A percentile compares a stretch with the other conserved stretches of the same genome.
Evolutionary conservation across 495 filamentous ascomycete species (phyloP).

Genomic region (Penicillium manginii): DNA sequence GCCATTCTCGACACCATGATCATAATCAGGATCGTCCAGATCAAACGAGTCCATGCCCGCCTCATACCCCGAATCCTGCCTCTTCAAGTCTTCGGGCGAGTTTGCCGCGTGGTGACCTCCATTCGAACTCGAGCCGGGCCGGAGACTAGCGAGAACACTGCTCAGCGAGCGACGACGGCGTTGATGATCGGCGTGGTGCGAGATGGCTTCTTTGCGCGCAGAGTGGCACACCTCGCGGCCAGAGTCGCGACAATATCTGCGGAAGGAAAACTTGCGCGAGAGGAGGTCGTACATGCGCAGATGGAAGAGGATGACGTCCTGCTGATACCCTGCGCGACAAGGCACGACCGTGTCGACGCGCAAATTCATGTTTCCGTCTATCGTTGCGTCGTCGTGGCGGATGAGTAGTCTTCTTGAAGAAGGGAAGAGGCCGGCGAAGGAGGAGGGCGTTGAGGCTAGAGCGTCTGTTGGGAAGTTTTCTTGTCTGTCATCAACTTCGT

Average conservation of each 20-base stretch:
- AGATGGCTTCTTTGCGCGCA: constrained; percentile 66
- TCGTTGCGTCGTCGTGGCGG: constrained; percentile 86
- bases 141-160: constrained; percentile 70
- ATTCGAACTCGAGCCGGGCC: constrained; percentile 53
- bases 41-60: constrained; percentile 46
- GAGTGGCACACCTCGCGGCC: constrained; percentile 93
- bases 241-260: constrained; percentile 90
- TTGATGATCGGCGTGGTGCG: constrained; percentile 52
- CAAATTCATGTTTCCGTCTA: constrained; percentile 97
- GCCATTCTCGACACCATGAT: constrained; percentile 18
- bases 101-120: neutral
- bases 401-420: constrained; percentile 79
- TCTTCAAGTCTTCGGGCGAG: constrained; percentile 22
- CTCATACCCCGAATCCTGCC: constrained; percentile 65
- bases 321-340: constrained; percentile 54
- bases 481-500: constrained; percentile 65
- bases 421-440: constrained; percentile 88
- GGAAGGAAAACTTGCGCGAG: constrained; percentile 83
- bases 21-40: neutral
- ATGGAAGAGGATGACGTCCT: constrained; percentile 86
- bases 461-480: constrained; percentile 65
- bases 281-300: constrained; percentile 93
- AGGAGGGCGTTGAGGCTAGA: constrained; percentile 74
- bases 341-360: constrained; percentile 79
- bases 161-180: constrained; percentile 67